A percentile compares a stretch with the other conserved stretches of the same genome.
These are phyloP conservation scores for Parafenestella ontariensis DNA, from an alignment of 2,329 filamentous ascomycete genomes.

Conservation along the genomic window DNA sequence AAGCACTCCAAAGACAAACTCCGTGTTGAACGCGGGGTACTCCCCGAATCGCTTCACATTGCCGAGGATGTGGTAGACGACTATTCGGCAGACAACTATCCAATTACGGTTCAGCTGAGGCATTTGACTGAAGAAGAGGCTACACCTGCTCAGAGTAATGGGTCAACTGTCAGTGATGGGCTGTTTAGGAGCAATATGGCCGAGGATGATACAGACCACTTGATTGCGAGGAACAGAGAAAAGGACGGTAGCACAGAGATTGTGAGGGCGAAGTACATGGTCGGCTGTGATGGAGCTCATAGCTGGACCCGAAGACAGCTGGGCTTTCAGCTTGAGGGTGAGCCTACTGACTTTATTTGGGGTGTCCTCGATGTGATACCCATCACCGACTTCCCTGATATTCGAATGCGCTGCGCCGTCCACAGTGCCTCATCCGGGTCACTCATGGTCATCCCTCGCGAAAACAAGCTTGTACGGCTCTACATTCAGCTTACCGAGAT, in stretches of 20 bases:
- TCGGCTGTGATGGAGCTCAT: conserved; percentile 74
- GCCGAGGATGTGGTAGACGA: conserved; percentile 61
- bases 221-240: conserved; percentile 52
- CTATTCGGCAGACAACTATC: conserved; percentile 57
- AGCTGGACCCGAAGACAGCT: conserved; percentile 68
- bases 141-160: conserved; percentile 56
- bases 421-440: conserved; percentile 64
- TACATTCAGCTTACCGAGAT: conserved; percentile 68
- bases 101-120: conserved; percentile 65
- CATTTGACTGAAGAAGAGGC: conserved; percentile 66
- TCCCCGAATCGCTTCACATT: conserved; percentile 64
- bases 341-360: conserved; percentile 62
- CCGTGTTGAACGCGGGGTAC: conserved; percentile 62
- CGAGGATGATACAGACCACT: conserved; percentile 64
- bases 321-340: conserved; percentile 63
- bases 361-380: conserved; percentile 62
- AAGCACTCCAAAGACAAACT: conserved; percentile 63
- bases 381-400: conserved; percentile 66
- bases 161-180: conserved; percentile 55
- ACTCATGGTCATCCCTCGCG: conserved; percentile 70
- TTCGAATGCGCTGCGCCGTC: conserved; percentile 65
- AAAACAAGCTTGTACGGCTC: conserved; percentile 67
- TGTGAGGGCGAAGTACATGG: conserved; percentile 67
- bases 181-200: conserved; percentile 67
- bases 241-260: conserved; percentile 50